A percentile compares a stretch with the other conserved stretches of the same genome.
These are phyloP conservation scores for Sphagnum magellanicum DNA, from an alignment of 228 moss, liverwort and hornwort genomes.

Conservation along the genomic window DNA sequence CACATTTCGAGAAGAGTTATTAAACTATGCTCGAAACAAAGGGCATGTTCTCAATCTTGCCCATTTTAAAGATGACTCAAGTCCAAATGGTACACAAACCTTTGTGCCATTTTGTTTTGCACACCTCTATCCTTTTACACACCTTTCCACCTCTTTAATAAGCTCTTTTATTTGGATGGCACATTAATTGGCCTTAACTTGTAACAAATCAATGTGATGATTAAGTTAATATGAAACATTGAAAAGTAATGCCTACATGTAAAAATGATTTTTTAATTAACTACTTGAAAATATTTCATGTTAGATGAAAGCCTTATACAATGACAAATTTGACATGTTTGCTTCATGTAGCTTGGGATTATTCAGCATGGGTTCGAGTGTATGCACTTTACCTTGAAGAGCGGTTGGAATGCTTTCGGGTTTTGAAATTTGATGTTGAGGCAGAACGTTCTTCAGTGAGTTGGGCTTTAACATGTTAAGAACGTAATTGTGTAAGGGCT, in stretches of 20 bases:
- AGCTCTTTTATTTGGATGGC: too few relatives aligned
- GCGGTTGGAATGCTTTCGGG: slow-evolving; percentile 88
- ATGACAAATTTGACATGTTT: background rate
- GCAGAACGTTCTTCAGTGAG: slow-evolving; percentile 88
- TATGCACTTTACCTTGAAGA: slow-evolving; percentile 96
- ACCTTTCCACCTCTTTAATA: too few relatives aligned
- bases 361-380: slow-evolving; percentile 94
- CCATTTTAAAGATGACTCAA: slow-evolving; percentile 95
- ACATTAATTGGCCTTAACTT: too few relatives aligned
- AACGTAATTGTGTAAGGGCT: too few relatives aligned
- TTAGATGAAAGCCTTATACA: background rate
- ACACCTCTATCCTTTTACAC: too few relatives aligned
- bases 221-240: too few relatives aligned
- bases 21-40: slow-evolving; percentile 75
- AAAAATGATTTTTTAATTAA: too few relatives aligned
- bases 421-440: slow-evolving; percentile 96
- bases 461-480: too few relatives aligned
- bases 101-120: too few relatives aligned
- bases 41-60: slow-evolving; percentile 87
- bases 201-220: too few relatives aligned
- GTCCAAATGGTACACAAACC: slow-evolving; percentile 58
- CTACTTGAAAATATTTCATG: too few relatives aligned
- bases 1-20: slow-evolving; percentile 86
- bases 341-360: slow-evolving; percentile 80
- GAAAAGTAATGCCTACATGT: too few relatives aligned